A percentile compares a stretch with the other conserved stretches of the same genome.
Conservation (phyloP, 1,139 yeast genomes). For the Magnusiomyces suaveolens region DNA sequence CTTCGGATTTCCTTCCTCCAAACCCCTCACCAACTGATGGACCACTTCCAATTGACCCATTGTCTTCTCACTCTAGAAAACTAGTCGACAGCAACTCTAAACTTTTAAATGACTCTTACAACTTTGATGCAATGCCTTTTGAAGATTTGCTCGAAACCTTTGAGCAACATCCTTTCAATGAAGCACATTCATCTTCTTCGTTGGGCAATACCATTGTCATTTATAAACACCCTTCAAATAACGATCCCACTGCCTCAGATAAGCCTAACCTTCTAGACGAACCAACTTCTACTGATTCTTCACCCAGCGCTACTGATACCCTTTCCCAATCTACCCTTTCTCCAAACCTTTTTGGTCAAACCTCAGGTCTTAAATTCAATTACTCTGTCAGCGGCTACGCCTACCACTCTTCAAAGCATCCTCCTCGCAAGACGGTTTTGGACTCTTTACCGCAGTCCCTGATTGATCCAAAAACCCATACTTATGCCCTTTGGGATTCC, state of each 20-base stretch:
- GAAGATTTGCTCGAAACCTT: slow-evolving; percentile 1
- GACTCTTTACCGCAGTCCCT: slow-evolving; percentile 10
- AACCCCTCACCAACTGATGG: neutral
- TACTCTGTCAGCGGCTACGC: slow-evolving; percentile 12
- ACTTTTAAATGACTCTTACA: slow-evolving; percentile 4
- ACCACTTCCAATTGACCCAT: neutral
- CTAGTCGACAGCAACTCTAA: neutral
- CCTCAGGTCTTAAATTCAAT: slow-evolving; percentile 2
- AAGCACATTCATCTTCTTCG: slow-evolving; percentile 10
- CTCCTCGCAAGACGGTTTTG: slow-evolving; percentile 8
- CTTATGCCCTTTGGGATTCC: slow-evolving; percentile 6
- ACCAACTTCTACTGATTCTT: too few species aligned
- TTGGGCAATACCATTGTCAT: slow-evolving; percentile 10
- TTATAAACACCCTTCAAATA: too few species aligned
- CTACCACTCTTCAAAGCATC: slow-evolving; percentile 12
- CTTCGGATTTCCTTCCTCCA: too few species aligned
- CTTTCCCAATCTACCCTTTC: neutral
- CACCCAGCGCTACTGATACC: slow-evolving; percentile 1
- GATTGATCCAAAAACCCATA: slow-evolving; percentile 5
- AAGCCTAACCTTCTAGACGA: too few species aligned
- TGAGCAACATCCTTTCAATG: slow-evolving; percentile 7
- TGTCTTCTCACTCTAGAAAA: neutral
- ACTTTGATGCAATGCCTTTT: slow-evolving; percentile 4
- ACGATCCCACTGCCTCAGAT: too few species aligned
- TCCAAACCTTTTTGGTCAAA: neutral